Percentiles rank a stretch among this genome's conserved stretches.
Conservation (phyloP, 2,329 filamentous ascomycete genomes). For the Ophiocordyceps sinensis region DNA sequence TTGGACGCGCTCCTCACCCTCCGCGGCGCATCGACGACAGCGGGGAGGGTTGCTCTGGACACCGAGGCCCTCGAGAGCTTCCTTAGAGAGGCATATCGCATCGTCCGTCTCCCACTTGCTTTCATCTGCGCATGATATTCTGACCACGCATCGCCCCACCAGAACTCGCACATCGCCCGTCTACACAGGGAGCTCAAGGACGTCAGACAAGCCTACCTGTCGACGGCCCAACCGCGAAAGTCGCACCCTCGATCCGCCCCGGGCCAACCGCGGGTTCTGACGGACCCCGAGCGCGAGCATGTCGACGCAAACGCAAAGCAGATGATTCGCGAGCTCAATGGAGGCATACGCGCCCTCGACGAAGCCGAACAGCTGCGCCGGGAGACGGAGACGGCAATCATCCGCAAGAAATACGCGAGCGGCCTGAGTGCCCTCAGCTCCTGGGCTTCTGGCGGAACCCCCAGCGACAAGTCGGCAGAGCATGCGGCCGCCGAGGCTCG, state of each 20-base stretch:
- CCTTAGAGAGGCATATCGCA: constrained; percentile 83
- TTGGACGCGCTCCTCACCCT: constrained; percentile 55
- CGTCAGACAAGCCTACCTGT: constrained; percentile 84
- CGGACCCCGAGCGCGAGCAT: constrained; percentile 68
- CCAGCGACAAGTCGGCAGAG: constrained; percentile 40
- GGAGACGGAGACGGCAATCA: constrained; percentile 55
- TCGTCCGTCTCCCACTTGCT: constrained; percentile 40
- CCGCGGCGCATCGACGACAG: constrained; percentile 36
- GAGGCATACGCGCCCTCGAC: constrained; percentile 63
- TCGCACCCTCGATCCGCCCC: constrained; percentile 32
- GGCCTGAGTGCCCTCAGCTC: constrained; percentile 48
- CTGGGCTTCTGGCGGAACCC: constrained; percentile 49
- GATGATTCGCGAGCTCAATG: constrained; percentile 72
- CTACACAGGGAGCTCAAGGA: constrained; percentile 67
- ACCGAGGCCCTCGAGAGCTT: constrained; percentile 61
- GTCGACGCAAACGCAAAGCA: constrained; percentile 80
- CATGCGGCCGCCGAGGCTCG: constrained; percentile 59
- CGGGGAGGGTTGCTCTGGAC: constrained; percentile 21
- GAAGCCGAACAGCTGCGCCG: constrained; percentile 73
- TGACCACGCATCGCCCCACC: not conserved
- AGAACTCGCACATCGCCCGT: constrained; percentile 76
- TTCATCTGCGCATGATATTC: not conserved
- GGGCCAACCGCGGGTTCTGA: constrained; percentile 43
- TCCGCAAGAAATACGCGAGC: constrained; percentile 53
- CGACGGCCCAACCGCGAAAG: constrained; percentile 53